A percentile compares a stretch with the other conserved stretches of the same genome.
These are phyloP conservation scores for Eucalyptus lansdowneana DNA, from an alignment of 345 rosid genomes.

Conservation along the genomic window DNA sequence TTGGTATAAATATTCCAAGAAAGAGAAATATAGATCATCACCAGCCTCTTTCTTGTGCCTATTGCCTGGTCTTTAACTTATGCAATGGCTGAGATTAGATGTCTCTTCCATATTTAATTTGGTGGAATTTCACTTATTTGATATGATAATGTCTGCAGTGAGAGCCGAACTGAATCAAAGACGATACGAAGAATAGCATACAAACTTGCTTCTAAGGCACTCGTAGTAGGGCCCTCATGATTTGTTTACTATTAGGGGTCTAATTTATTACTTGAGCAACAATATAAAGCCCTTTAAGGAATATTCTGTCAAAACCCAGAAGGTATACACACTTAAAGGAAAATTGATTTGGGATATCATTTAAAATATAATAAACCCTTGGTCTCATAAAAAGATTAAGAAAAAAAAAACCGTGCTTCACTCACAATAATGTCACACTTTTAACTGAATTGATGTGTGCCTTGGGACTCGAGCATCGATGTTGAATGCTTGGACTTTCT, in stretches of 20 bases:
- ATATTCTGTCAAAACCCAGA: background rate
- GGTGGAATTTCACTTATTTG: background rate
- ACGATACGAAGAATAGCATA: background rate
- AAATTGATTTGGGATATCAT: background rate
- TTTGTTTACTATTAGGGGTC: background rate
- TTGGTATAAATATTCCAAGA: background rate
- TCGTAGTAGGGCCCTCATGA: background rate
- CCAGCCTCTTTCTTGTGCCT: background rate
- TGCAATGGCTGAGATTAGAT: background rate
- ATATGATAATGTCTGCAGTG: background rate
- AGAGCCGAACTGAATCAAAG: background rate
- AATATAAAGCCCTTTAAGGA: background rate
- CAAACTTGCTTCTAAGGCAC: background rate
- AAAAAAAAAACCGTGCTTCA: background rate
- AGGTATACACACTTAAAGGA: background rate
- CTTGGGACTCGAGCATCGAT: background rate
- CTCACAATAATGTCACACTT: background rate
- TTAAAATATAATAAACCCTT: background rate
- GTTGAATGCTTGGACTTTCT: background rate
- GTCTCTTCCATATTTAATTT: background rate
- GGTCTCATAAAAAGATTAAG: background rate
- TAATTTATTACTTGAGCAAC: background rate
- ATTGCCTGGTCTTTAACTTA: background rate
- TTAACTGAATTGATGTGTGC: background rate
- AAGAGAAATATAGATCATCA: background rate